phyloP scores from a whole-genome alignment of 176 grass and related monocot species.

The Ananas comosus region DNA sequence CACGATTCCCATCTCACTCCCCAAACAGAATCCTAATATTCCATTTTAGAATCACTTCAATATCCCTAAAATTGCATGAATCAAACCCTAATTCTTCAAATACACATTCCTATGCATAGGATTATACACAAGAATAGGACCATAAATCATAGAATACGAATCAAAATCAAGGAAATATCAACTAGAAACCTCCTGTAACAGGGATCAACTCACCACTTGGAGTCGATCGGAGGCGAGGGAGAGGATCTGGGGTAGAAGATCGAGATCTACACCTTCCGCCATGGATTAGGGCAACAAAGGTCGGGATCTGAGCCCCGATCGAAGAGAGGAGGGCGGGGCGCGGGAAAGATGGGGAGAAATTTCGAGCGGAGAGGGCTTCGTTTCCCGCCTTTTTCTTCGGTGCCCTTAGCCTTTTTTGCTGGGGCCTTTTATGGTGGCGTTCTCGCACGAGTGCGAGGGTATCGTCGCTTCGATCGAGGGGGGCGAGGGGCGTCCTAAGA shows the following conservation, averaged over 20 bases:
- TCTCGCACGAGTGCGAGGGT: too few relatives aligned
- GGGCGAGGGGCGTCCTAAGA: too few relatives aligned
- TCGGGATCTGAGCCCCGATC: background rate
- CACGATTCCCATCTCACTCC: too few relatives aligned
- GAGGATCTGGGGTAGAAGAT: constrained; percentile 76
- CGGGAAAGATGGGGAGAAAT: background rate
- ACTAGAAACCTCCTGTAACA: background rate
- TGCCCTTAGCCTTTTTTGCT: background rate
- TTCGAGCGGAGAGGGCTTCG: background rate
- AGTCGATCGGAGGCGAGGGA: constrained; percentile 83
- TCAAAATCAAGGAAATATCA: background rate
- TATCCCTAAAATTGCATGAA: too few relatives aligned
- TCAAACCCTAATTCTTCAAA: too few relatives aligned
- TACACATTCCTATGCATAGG: background rate
- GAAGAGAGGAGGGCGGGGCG: background rate
- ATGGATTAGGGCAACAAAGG: constrained; percentile 18
- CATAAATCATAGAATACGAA: background rate
- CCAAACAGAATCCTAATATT: too few relatives aligned
- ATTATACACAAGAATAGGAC: background rate
- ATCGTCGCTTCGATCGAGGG: too few relatives aligned
- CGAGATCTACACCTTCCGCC: constrained; percentile 35
- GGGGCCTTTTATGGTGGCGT: too few relatives aligned
- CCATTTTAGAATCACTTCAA: too few relatives aligned
- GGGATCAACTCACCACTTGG: constrained; percentile 53
- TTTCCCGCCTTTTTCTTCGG: background rate